A percentile compares a stretch with the other conserved stretches of the same genome.
Conservation (phyloP, 2,329 filamentous ascomycete genomes). For the Fusarium sp. region DNA sequence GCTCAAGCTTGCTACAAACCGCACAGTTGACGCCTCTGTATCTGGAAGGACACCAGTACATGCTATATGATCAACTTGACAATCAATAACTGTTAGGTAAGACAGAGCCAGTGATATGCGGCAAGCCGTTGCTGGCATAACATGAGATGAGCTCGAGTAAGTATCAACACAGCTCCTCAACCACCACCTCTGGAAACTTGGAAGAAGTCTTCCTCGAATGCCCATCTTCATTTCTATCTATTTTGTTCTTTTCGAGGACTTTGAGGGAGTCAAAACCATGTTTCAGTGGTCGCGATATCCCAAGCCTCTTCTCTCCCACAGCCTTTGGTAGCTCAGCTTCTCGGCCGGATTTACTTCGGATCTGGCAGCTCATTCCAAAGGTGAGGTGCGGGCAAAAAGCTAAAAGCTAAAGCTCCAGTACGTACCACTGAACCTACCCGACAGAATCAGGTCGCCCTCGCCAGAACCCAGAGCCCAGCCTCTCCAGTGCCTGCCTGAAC, state of each 20-base stretch:
- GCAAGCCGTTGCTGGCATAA: conserved; percentile 30
- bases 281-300: conserved; percentile 27
- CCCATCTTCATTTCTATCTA: neutral
- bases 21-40: conserved; percentile 16
- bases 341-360: conserved; percentile 45
- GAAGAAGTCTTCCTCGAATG: conserved; percentile 39
- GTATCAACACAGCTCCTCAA: conserved; percentile 35
- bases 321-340: conserved; percentile 39
- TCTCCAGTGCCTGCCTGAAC: conserved; percentile 38
- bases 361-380: conserved; percentile 25
- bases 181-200: conserved; percentile 24
- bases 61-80: conserved; percentile 3
- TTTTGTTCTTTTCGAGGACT: neutral
- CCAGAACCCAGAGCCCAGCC: conserved; percentile 27
- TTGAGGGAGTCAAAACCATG: neutral
- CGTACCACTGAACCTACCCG: conserved; percentile 14
- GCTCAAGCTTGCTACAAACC: conserved; percentile 29
- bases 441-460: conserved; percentile 8
- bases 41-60: neutral
- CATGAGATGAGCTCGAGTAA: conserved; percentile 32
- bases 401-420: conserved; percentile 32
- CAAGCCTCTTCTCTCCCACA: conserved; percentile 22
- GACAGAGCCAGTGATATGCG: conserved; percentile 28
- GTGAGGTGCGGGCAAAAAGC: conserved; percentile 5
- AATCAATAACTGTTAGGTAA: conserved; percentile 10